Evolutionary conservation across 176 grass and related monocot species (phyloP).

Genomic region (Lolium perenne): DNA sequence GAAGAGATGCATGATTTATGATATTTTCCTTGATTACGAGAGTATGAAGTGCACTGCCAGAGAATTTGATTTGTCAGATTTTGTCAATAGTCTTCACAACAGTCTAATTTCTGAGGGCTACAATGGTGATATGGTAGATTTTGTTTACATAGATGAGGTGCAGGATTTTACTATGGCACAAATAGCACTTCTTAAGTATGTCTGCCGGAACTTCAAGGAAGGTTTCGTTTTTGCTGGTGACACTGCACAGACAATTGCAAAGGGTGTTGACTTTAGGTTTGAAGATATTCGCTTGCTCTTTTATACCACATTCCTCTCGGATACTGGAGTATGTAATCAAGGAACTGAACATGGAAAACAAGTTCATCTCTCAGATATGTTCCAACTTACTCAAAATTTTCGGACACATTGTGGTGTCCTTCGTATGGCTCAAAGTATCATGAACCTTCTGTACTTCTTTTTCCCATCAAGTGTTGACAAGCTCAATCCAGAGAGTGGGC

Average conservation of each 20-base stretch:
- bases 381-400: constrained; percentile 80
- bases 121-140: constrained; percentile 54
- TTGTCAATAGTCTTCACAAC: too few species aligned
- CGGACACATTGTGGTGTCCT: constrained; percentile 73
- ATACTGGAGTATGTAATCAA: constrained; percentile 15
- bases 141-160: constrained; percentile 85
- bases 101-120: constrained; percentile 39
- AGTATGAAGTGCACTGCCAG: constrained; percentile 47
- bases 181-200: constrained; percentile 68
- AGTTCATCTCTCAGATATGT: constrained; percentile 52
- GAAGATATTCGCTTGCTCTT: constrained; percentile 78
- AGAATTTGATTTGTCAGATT: constrained; percentile 68
- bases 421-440: constrained; percentile 70
- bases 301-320: constrained; percentile 58
- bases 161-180: constrained; percentile 81
- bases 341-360: constrained; percentile 47
- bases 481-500: constrained; percentile 64
- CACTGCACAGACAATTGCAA: constrained; percentile 80
- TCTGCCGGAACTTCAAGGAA: constrained; percentile 71
- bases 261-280: constrained; percentile 84
- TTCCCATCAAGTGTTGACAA: constrained; percentile 73
- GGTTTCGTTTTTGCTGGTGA: constrained; percentile 85
- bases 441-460: constrained; percentile 72
- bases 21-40: constrained; percentile 79
- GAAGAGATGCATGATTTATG: constrained; percentile 61